These are phyloP conservation scores for Fusarium sacchari DNA, from an alignment of 2,329 filamentous ascomycete genomes.

Conservation along the genomic window DNA sequence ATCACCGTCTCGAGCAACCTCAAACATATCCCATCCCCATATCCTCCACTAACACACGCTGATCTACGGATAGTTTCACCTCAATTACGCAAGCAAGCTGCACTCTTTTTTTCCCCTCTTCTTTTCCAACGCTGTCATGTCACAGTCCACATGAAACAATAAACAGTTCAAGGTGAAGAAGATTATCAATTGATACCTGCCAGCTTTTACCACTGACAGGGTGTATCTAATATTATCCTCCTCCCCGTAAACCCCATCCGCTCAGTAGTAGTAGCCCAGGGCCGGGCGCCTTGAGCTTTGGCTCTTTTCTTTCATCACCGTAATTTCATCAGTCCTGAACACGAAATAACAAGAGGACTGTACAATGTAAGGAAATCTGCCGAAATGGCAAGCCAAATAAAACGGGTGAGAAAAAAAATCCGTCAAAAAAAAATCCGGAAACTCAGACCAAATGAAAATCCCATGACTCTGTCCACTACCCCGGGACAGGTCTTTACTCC, in stretches of 20 bases:
- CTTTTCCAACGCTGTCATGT: neutral
- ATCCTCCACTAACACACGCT: neutral
- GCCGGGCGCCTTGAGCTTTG: slow-evolving; percentile 26
- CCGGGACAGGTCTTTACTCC: slow-evolving; percentile 32
- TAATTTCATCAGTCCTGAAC: slow-evolving; percentile 45
- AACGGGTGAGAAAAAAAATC: slow-evolving; percentile 5
- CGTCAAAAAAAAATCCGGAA: slow-evolving; percentile 7
- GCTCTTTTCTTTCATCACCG: slow-evolving; percentile 40
- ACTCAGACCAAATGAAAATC: slow-evolving; percentile 22
- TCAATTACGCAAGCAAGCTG: neutral
- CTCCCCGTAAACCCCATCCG: slow-evolving; percentile 12
- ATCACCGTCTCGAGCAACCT: slow-evolving; percentile 23
- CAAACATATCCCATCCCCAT: slow-evolving; percentile 17
- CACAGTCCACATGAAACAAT: neutral
- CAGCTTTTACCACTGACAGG: slow-evolving; percentile 38
- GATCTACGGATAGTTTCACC: slow-evolving; percentile 33
- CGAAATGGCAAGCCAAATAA: slow-evolving; percentile 22
- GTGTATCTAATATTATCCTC: slow-evolving; percentile 29
- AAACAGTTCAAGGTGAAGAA: slow-evolving; percentile 27
- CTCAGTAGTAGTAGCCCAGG: slow-evolving; percentile 1
- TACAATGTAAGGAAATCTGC: slow-evolving; percentile 33
- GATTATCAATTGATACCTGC: slow-evolving; percentile 36
- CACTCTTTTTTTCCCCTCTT: neutral
- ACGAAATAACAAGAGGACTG: slow-evolving; percentile 35
- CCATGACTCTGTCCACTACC: slow-evolving; percentile 13